Base-by-base conservation (phyloP, 306 rosid species). In the Senna tora region DNA sequence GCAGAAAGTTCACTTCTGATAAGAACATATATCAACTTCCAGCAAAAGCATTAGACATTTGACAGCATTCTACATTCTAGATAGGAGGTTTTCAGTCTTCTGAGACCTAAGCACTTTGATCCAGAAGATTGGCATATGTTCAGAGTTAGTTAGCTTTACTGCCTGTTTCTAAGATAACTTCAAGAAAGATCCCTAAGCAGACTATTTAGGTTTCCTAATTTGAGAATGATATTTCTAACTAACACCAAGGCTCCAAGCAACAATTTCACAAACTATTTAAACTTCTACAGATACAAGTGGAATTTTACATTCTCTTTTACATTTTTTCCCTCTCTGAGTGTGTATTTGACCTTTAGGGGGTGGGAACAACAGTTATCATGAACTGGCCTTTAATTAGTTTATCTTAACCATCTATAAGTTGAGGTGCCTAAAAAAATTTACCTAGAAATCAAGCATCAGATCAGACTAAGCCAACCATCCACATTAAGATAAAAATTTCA, bases 371-470 rank as follows among this genome's bases (percentile, higher is more conserved):
- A 5, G 10, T 53, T 42, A 22, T 57, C 56, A 43, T 51, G 68
- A 60, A 30, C 58, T 52, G 55, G 57, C 53, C 47, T 36, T 33
- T 53, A 38, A 63, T 54, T 3, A 52, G 67, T 71, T 62, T 58
- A 77, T 58, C 79, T 52, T 47, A 57, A 42, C 34, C 57, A 45
- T 43, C 33, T n/a, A 62, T 61, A 8, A 58, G 51, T 19, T 30
- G 49, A 52, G 42, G 43, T 1, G 13, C 65, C 72, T 12, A 53
- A 46, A 42, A 50, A 62, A 73, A 67, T 50, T 32, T 32, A 68
- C 14, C 25, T 30, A 22, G 65, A 73, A 68, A 73, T 49, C 65
- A 56, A 73, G 50, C 52, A 72, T 11, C 71, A 19, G 11, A 73
- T 9, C 65, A 15, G 15, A 3, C 59, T 28, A 55, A 61, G 42